These are phyloP conservation scores for Casaregolazyma suthepensis DNA, from an alignment of 1,139 yeast species.

Conservation along the genomic window DNA sequence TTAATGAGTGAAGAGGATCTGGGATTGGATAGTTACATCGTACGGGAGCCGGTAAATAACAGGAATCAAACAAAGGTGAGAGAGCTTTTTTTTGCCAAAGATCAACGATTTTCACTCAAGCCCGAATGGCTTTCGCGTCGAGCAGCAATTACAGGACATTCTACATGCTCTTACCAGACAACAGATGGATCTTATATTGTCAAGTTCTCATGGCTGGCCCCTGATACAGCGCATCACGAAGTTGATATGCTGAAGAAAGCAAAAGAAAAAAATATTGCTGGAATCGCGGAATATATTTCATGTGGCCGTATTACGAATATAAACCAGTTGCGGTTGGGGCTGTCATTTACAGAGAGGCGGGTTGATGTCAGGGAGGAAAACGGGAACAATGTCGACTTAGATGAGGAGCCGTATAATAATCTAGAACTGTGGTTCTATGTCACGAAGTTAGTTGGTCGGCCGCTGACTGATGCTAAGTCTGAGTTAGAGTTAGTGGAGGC, in stretches of 20 bases:
- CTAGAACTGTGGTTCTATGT: not conserved
- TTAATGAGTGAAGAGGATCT: not conserved
- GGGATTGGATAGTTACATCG: not conserved
- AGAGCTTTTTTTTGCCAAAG: not conserved
- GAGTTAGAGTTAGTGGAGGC: not conserved
- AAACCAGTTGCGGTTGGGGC: conserved; percentile 45
- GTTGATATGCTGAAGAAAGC: not conserved
- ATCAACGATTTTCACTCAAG: not conserved
- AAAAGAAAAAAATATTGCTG: not conserved
- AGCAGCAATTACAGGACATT: not conserved
- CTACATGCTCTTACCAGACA: not conserved
- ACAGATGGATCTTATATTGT: not conserved
- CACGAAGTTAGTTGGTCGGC: not conserved
- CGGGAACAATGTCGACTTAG: not conserved
- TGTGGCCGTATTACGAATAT: conserved; percentile 28
- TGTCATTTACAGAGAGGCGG: conserved; percentile 31
- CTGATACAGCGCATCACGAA: not conserved
- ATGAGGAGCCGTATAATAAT: not conserved
- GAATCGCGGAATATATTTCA: not conserved
- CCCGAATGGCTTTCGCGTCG: not conserved
- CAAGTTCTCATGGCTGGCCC: not conserved
- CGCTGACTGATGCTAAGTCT: not conserved
- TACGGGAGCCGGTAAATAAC: not conserved
- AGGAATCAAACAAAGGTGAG: not conserved
- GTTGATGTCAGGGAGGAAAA: conserved; percentile 8